phyloP scores from a whole-genome alignment of 2,329 filamentous ascomycete genomes.

The Teratosphaeria pseudoeucalypti region DNA sequence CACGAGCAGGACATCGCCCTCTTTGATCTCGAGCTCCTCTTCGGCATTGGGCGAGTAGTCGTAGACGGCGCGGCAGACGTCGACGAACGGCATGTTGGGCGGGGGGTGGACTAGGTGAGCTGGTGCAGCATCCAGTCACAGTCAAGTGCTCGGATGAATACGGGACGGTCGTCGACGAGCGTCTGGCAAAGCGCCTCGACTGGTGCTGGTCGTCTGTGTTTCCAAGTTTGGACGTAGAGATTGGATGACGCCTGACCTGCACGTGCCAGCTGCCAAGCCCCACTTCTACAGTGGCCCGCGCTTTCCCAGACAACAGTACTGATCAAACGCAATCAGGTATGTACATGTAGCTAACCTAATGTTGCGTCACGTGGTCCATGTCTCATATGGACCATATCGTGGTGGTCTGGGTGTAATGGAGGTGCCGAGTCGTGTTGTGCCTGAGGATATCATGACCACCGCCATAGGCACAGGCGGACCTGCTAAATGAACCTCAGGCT shows the following conservation, averaged over 20 bases:
- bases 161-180: not conserved
- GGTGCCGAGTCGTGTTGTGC: no score
- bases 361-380: no score
- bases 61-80: constrained; percentile 82
- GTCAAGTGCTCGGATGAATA: not conserved
- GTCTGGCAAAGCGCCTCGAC: not conserved
- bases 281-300: not conserved
- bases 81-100: constrained; percentile 71
- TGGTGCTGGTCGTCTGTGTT: not conserved
- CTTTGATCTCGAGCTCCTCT: constrained; percentile 71
- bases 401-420: no score
- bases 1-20: constrained; percentile 82
- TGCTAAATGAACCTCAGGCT: no score
- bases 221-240: not conserved
- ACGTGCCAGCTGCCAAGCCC: not conserved
- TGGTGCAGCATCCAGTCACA: not conserved
- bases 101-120: not conserved
- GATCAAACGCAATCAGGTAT: not conserved
- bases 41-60: constrained; percentile 83
- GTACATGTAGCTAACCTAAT: no score
- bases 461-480: no score
- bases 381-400: no score
- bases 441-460: no score
- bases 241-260: not conserved
- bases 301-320: not conserved